These are phyloP conservation scores for Metschnikowia rubicola DNA, from an alignment of 805 yeast species.

Conservation along the genomic window DNA sequence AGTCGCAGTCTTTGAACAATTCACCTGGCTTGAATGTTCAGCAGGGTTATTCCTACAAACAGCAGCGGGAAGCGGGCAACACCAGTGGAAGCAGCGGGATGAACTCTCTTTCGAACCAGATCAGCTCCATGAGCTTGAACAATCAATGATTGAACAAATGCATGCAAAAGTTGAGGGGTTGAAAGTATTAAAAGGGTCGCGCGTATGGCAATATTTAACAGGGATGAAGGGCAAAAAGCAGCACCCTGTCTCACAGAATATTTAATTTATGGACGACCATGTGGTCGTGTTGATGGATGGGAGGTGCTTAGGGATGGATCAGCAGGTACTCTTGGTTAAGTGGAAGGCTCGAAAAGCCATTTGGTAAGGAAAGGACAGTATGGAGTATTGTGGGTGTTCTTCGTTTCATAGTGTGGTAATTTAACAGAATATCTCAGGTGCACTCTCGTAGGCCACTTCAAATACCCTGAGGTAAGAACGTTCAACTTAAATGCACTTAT, in stretches of 20 bases:
- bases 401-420: too few relatives aligned
- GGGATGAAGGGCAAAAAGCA: too few relatives aligned
- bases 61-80: slow-evolving; percentile 4
- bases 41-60: slow-evolving; percentile 11
- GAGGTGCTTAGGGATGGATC: slow-evolving; percentile 6
- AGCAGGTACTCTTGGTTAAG: slow-evolving; percentile 2
- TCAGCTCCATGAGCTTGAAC: slow-evolving; percentile 25
- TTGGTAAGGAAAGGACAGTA: too few relatives aligned
- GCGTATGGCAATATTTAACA: too few relatives aligned
- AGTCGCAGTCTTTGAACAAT: slow-evolving; percentile 15
- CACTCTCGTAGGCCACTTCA: too few relatives aligned
- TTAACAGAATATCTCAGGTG: too few relatives aligned
- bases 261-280: not conserved
- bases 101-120: slow-evolving; percentile 25
- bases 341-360: not conserved
- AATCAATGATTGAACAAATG: not conserved
- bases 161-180: too few relatives aligned
- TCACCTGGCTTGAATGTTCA: slow-evolving; percentile 15
- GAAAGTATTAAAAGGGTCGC: too few relatives aligned
- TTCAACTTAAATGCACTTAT: too few relatives aligned
- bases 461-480: too few relatives aligned
- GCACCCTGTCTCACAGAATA: too few relatives aligned
- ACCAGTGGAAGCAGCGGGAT: not conserved
- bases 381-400: too few relatives aligned
- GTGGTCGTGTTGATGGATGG: slow-evolving; percentile 1